Evolutionary conservation across 2,329 filamentous ascomycete species (phyloP).

Genomic region (Leptosphaerulina australis): DNA sequence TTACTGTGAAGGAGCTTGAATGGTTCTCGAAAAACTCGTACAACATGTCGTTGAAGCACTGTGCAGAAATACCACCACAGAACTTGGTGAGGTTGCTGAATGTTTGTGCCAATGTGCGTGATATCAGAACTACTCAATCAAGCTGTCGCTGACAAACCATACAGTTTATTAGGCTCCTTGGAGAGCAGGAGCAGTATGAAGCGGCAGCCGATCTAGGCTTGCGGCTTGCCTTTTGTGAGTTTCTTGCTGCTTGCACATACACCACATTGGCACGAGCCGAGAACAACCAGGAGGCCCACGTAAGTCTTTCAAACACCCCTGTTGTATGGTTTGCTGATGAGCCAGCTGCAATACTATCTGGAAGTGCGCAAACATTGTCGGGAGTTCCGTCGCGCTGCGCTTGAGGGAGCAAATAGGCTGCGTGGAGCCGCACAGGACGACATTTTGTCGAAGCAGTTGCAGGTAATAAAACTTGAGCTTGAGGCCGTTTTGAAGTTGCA

Average conservation of each 20-base stretch:
- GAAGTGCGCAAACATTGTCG: constrained; percentile 65
- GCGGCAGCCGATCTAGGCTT: constrained; percentile 58
- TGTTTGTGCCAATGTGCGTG: constrained; percentile 51
- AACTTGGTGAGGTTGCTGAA: constrained; percentile 62
- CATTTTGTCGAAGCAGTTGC: constrained; percentile 66
- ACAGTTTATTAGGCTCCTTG: constrained; percentile 52
- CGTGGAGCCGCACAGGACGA: constrained; percentile 58
- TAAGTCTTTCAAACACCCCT: constrained; percentile 33
- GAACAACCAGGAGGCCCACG: constrained; percentile 49
- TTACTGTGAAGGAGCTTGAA: constrained; percentile 70
- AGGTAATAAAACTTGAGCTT: constrained; percentile 77
- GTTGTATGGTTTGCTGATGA: constrained; percentile 37
- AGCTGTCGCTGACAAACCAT: not conserved
- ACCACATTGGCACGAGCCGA: constrained; percentile 57
- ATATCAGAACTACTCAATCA: not conserved
- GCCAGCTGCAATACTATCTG: constrained; percentile 66
- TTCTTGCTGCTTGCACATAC: constrained; percentile 60
- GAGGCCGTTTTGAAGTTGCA: constrained; percentile 73
- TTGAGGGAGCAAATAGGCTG: constrained; percentile 46
- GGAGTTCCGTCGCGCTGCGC: constrained; percentile 60
- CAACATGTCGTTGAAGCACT: constrained; percentile 72
- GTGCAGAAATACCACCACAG: constrained; percentile 61
- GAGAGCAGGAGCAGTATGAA: constrained; percentile 30
- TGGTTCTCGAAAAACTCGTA: constrained; percentile 87
- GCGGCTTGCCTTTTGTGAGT: constrained; percentile 72